These are phyloP conservation scores for Blastobotrys malaysiensis DNA, from an alignment of 1,139 yeast species.

Conservation along the genomic window DNA sequence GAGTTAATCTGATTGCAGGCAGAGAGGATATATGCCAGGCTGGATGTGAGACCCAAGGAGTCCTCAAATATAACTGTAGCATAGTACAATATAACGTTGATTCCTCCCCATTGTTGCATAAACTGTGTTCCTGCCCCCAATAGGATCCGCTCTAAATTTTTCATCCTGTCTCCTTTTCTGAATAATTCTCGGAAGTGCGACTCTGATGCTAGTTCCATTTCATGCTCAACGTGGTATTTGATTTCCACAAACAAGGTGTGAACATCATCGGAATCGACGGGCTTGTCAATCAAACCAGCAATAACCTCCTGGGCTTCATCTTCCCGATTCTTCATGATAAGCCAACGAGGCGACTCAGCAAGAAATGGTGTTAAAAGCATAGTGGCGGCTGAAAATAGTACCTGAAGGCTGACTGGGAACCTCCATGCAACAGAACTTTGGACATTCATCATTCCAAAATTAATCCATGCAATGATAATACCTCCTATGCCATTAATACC, in stretches of 20 bases:
- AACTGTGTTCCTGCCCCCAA: conserved; percentile 1
- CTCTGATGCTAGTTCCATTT: conserved; percentile 4
- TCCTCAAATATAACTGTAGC: conserved; percentile 12
- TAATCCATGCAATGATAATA: conserved; percentile 68
- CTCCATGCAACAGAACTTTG: conserved; percentile 46
- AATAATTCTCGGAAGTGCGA: conserved; percentile 8
- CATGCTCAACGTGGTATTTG: conserved; percentile 10
- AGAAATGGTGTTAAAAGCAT: conserved; percentile 21
- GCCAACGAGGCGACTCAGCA: conserved; percentile 43
- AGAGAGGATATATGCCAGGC: conserved; percentile 5
- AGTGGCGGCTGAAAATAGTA: conserved; percentile 8
- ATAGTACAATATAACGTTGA: conserved; percentile 5
- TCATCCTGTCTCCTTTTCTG: background rate
- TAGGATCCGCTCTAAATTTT: background rate
- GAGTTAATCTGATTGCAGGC: conserved; percentile 3
- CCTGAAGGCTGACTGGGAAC: conserved; percentile 16
- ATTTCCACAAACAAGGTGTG: conserved; percentile 9
- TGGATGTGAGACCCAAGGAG: conserved; percentile 7
- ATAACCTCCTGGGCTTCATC: conserved; percentile 11
- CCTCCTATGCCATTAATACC: conserved; percentile 65
- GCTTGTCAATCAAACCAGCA: conserved; percentile 3
- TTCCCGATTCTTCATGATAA: conserved; percentile 9
- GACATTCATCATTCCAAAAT: conserved; percentile 42
- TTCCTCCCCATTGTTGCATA: conserved; percentile 1
- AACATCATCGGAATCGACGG: conserved; percentile 6